Conservation (phyloP, 2,329 filamentous ascomycete genomes). For the Penicillium corylophilum region DNA sequence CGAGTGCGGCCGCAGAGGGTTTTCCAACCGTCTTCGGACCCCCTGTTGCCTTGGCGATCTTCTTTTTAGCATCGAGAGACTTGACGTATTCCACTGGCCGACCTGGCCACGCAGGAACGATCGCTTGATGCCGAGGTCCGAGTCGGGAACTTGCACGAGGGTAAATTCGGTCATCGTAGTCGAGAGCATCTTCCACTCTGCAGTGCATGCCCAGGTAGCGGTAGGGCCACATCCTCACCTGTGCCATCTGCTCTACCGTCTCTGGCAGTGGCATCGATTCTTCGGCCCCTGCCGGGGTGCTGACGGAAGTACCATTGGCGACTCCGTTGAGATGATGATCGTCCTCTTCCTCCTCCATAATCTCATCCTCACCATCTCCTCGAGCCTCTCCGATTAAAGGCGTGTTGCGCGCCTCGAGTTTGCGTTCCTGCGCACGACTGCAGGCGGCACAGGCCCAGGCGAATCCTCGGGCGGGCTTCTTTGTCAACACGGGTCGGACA, state of each 20-base stretch:
- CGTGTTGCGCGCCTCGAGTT: slow-evolving; percentile 84
- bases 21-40: slow-evolving; percentile 61
- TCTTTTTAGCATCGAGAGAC: slow-evolving; percentile 79
- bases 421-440: slow-evolving; percentile 91
- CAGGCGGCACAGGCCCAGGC: slow-evolving; percentile 97
- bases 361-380: slow-evolving; percentile 62
- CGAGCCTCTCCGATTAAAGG: slow-evolving; percentile 62
- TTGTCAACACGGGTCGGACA: slow-evolving; percentile 84
- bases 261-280: slow-evolving; percentile 58
- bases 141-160: slow-evolving; percentile 90
- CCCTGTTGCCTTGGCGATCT: slow-evolving; percentile 59
- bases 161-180: slow-evolving; percentile 97
- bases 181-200: slow-evolving; percentile 88
- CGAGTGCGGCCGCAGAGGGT: slow-evolving; percentile 72
- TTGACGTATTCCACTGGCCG: slow-evolving; percentile 88
- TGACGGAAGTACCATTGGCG: slow-evolving; percentile 59
- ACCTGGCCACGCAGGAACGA: slow-evolving; percentile 80
- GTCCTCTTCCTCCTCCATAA: slow-evolving; percentile 65
- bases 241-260: slow-evolving; percentile 84
- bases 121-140: slow-evolving; percentile 87
- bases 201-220: slow-evolving; percentile 95
- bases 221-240: slow-evolving; percentile 94
- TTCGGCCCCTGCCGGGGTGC: slow-evolving; percentile 59
- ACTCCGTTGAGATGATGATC: slow-evolving; percentile 64
- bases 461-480: slow-evolving; percentile 96